Percentiles rank a stretch among this genome's conserved stretches.
These are phyloP conservation scores for Rhizophora mangle DNA, from an alignment of 345 rosid genomes.

Conservation along the genomic window DNA sequence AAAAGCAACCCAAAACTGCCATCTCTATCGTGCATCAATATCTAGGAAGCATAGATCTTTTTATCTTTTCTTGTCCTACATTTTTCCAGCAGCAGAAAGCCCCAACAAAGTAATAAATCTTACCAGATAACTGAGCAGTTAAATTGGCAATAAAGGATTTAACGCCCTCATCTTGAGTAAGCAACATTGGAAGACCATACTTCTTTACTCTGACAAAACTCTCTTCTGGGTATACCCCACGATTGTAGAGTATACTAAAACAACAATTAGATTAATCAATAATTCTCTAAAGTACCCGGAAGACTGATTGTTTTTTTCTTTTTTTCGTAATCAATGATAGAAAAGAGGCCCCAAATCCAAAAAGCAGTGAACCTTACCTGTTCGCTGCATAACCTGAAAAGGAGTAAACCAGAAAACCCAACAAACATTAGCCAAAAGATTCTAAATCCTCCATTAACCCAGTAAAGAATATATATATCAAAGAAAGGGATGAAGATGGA, in stretches of 20 bases:
- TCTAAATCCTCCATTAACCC: conserved; percentile 1
- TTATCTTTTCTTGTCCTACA: too few species aligned
- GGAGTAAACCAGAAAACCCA: not conserved
- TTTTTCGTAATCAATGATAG: not conserved
- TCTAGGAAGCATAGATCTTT: too few species aligned
- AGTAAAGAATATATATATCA: not conserved
- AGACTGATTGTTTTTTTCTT: too few species aligned
- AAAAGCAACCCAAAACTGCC: too few species aligned
- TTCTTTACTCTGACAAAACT: conserved; percentile 90
- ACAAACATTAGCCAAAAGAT: conserved; percentile 13
- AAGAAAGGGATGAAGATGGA: not conserved
- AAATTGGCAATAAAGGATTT: conserved; percentile 73
- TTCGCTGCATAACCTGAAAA: conserved; percentile 91
- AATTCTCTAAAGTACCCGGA: conserved; percentile 2
- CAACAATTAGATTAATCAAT: not conserved
- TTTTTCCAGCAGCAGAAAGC: too few species aligned
- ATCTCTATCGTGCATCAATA: too few species aligned
- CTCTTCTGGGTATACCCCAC: conserved; percentile 96
- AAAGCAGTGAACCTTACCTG: conserved; percentile 46
- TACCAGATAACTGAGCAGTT: conserved; percentile 81
- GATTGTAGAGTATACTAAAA: conserved; percentile 78
- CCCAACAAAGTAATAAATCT: not conserved
- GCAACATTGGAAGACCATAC: conserved; percentile 93
- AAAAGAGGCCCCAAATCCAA: not conserved
- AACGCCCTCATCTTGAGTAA: conserved; percentile 88